Percentiles rank a stretch among this genome's conserved stretches.
These are phyloP conservation scores for Penicillium decumbens DNA, from an alignment of 2,329 filamentous ascomycete genomes.

Conservation along the genomic window DNA sequence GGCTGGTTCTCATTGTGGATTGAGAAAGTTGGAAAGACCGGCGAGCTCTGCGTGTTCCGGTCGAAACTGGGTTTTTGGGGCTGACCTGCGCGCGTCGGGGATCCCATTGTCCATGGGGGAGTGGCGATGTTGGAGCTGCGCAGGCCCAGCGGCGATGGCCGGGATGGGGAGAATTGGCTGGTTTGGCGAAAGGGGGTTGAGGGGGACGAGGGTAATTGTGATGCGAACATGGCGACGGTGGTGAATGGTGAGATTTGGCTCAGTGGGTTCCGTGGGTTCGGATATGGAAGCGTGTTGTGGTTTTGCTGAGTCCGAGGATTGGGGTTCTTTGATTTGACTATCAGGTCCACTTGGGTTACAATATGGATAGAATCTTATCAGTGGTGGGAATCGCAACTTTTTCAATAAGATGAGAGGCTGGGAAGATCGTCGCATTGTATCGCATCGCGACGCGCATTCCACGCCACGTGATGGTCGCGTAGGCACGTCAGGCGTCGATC, in stretches of 20 bases:
- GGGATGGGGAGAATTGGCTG: constrained; percentile 21
- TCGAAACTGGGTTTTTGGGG: constrained; percentile 4
- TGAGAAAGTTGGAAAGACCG: constrained; percentile 11
- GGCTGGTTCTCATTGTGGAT: constrained; percentile 4
- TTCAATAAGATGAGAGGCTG: constrained; percentile 11
- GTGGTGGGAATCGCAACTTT: constrained; percentile 7
- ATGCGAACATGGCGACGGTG: constrained; percentile 29
- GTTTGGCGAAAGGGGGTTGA: constrained; percentile 22
- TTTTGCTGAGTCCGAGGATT: constrained; percentile 11
- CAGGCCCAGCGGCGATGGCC: constrained; percentile 25
- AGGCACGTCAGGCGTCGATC: constrained; percentile 2
- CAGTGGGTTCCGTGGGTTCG: constrained; percentile 17
- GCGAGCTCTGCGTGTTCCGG: constrained; percentile 10
- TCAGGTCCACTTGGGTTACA: constrained; percentile 1
- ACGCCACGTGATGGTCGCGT: constrained; percentile 15
- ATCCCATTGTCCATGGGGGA: constrained; percentile 21
- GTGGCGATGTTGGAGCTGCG: constrained; percentile 19
- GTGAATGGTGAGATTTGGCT: constrained; percentile 2
- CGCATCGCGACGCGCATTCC: constrained; percentile 12
- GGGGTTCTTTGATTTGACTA: background rate
- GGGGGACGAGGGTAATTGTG: constrained; percentile 19
- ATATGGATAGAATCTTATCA: background rate
- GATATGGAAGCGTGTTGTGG: constrained; percentile 18
- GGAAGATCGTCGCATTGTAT: constrained; percentile 5
- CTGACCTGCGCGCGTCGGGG: constrained; percentile 7